phyloP scores from a whole-genome alignment of 495 filamentous ascomycete species.

The Mytilinidion resinicola region DNA sequence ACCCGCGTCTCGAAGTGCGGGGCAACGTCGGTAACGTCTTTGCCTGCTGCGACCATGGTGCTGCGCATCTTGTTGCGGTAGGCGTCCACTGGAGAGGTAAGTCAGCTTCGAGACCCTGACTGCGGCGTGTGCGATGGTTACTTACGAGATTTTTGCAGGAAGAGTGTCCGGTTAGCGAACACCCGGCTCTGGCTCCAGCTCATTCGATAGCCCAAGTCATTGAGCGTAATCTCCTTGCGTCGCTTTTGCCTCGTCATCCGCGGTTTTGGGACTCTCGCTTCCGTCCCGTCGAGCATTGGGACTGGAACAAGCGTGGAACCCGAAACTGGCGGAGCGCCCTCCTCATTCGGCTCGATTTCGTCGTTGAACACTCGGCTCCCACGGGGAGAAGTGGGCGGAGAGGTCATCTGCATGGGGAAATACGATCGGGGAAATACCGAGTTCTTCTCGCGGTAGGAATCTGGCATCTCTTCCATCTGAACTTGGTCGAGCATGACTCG shows the following conservation, averaged over 20 bases:
- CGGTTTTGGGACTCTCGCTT: conserved; percentile 66
- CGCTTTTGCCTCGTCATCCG: conserved; percentile 58
- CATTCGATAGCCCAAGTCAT: conserved; percentile 91
- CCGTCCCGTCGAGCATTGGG: conserved; percentile 63
- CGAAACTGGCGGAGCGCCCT: conserved; percentile 35
- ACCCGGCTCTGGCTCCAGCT: conserved; percentile 88
- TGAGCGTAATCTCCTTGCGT: conserved; percentile 74
- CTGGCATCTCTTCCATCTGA: conserved; percentile 87
- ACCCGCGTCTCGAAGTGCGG: conserved; percentile 84
- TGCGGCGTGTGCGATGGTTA: conserved; percentile 26
- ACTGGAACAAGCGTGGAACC: conserved; percentile 60
- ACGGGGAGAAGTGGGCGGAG: conserved; percentile 58
- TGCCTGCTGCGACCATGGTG: conserved; percentile 65
- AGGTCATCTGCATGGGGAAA: conserved; percentile 81
- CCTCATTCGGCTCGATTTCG: conserved; percentile 45
- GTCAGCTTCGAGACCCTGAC: conserved; percentile 10
- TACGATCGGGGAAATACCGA: conserved; percentile 87
- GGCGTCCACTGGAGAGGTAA: conserved; percentile 65
- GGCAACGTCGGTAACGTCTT: conserved; percentile 62
- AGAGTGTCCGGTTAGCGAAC: conserved; percentile 76
- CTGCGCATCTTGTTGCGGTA: conserved; percentile 89
- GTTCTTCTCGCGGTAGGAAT: conserved; percentile 81
- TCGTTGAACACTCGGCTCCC: conserved; percentile 61
- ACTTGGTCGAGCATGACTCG: conserved; percentile 82
- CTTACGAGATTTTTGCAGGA: conserved; percentile 89